phyloP scores from a whole-genome alignment of 805 yeast species.

The Starmera pachycereana region DNA sequence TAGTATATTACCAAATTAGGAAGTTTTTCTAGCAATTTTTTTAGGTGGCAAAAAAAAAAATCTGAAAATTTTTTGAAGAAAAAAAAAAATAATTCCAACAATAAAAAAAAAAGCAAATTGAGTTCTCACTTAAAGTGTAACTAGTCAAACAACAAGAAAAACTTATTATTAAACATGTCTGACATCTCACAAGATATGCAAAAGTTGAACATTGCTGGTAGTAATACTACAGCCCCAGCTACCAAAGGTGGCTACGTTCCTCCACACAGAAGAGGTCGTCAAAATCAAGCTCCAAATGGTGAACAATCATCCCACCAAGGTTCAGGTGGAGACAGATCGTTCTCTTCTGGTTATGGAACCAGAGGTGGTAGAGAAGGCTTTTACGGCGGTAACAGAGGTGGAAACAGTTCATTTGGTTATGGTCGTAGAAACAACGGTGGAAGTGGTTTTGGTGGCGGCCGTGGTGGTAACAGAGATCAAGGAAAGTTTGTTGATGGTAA shows the following conservation, averaged over 20 bases:
- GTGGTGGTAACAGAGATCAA: slow-evolving; percentile 34
- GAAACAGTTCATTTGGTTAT: slow-evolving; percentile 19
- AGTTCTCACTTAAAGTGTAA: too few relatives aligned
- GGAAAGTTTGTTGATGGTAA: slow-evolving; percentile 85
- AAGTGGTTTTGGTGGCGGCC: slow-evolving; percentile 24
- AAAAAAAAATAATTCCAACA: too few relatives aligned
- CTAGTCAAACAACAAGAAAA: too few relatives aligned
- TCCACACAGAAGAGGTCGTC: slow-evolving; percentile 37
- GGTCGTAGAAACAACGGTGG: slow-evolving; percentile 23
- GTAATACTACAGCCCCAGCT: slow-evolving; percentile 9
- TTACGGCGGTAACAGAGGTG: slow-evolving; percentile 23
- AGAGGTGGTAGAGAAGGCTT: slow-evolving; percentile 18
- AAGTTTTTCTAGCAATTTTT: too few relatives aligned
- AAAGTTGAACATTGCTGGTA: slow-evolving; percentile 39
- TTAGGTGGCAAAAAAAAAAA: too few relatives aligned
- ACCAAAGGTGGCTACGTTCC: slow-evolving; percentile 37
- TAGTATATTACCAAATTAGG: too few relatives aligned
- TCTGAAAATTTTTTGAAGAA: too few relatives aligned
- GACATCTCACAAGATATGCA: slow-evolving; percentile 48
- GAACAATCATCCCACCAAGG: slow-evolving; percentile 12
- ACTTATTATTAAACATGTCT: slow-evolving; percentile 27
- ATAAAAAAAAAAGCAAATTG: too few relatives aligned
- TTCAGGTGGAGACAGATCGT: slow-evolving; percentile 8
- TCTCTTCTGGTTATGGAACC: slow-evolving; percentile 15
- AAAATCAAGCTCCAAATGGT: slow-evolving; percentile 12